Evolutionary conservation across 306 rosid genomes (phyloP).

Genomic region (Sicyos edulis): DNA sequence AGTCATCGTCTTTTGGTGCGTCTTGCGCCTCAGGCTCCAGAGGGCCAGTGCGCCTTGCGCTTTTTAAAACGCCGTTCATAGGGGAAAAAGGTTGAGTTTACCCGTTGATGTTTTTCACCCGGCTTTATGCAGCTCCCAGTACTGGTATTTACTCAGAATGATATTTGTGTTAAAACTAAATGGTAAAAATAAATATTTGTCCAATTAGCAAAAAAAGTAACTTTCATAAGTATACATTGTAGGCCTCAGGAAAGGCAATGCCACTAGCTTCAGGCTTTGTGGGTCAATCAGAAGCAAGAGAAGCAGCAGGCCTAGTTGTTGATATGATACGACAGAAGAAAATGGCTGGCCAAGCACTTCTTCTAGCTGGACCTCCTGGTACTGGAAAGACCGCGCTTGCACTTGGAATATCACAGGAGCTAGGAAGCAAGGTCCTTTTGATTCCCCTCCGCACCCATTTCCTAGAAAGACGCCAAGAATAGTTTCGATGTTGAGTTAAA

Average conservation of each 20-base stretch:
- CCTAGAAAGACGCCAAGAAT: background rate
- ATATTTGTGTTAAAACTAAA: no score
- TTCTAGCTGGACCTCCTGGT: conserved; percentile 96
- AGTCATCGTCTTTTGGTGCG: no score
- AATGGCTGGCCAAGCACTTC: conserved; percentile 96
- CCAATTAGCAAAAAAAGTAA: background rate
- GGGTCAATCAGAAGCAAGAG: conserved; percentile 94
- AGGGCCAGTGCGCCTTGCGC: no score
- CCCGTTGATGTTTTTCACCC: no score
- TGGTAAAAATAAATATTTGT: background rate
- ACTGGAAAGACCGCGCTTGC: conserved; percentile 96
- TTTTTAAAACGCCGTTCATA: no score
- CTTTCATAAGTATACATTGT: background rate
- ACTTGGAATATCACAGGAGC: conserved; percentile 90
- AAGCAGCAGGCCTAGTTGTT: conserved; percentile 81
- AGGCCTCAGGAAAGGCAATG: conserved; percentile 69
- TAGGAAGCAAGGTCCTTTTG: conserved; percentile 83
- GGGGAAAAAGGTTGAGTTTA: no score
- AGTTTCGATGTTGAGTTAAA: background rate
- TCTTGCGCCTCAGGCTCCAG: no score
- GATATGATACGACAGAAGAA: conserved; percentile 97
- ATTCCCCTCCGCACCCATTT: background rate
- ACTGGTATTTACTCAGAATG: no score
- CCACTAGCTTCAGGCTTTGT: conserved; percentile 89
- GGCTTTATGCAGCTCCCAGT: no score